phyloP scores from a whole-genome alignment of 2,329 filamentous ascomycete genomes.

The Aspergillus nomiae region DNA sequence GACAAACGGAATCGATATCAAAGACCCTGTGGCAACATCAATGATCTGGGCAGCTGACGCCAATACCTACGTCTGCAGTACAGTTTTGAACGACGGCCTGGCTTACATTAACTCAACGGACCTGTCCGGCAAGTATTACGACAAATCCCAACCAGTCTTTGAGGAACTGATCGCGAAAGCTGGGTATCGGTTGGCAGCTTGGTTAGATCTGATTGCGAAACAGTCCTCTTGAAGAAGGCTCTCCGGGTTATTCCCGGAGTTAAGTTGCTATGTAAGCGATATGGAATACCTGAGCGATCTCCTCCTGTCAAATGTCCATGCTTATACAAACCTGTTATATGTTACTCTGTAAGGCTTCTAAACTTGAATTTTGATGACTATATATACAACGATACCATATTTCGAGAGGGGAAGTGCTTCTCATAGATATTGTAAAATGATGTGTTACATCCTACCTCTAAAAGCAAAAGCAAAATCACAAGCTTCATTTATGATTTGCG shows the following conservation, averaged over 20 bases:
- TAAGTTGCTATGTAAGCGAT: too few species aligned
- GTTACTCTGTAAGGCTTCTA: too few species aligned
- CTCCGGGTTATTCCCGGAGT: too few species aligned
- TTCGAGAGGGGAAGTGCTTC: background rate
- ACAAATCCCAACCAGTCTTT: slow-evolving; percentile 63
- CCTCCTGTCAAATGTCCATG: too few species aligned
- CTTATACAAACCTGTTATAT: too few species aligned
- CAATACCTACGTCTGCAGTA: slow-evolving; percentile 66
- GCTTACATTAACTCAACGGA: slow-evolving; percentile 46
- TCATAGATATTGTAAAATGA: background rate
- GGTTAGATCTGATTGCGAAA: slow-evolving; percentile 62
- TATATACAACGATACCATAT: too few species aligned
- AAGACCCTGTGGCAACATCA: slow-evolving; percentile 57
- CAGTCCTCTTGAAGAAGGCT: background rate
- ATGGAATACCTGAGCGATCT: too few species aligned
- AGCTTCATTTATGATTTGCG: background rate
- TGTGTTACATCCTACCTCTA: background rate
- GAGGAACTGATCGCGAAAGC: slow-evolving; percentile 69
- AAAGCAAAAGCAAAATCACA: background rate
- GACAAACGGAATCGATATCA: slow-evolving; percentile 24
- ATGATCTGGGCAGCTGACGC: slow-evolving; percentile 67
- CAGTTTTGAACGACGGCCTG: slow-evolving; percentile 65
- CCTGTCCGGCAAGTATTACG: slow-evolving; percentile 61
- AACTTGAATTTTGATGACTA: too few species aligned
- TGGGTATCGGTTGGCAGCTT: slow-evolving; percentile 63